Evolutionary conservation across 2,329 filamentous ascomycete genomes (phyloP), one percentile per base, ranked within the genome.

Genomic region (Aspergillus sp.): DNA sequence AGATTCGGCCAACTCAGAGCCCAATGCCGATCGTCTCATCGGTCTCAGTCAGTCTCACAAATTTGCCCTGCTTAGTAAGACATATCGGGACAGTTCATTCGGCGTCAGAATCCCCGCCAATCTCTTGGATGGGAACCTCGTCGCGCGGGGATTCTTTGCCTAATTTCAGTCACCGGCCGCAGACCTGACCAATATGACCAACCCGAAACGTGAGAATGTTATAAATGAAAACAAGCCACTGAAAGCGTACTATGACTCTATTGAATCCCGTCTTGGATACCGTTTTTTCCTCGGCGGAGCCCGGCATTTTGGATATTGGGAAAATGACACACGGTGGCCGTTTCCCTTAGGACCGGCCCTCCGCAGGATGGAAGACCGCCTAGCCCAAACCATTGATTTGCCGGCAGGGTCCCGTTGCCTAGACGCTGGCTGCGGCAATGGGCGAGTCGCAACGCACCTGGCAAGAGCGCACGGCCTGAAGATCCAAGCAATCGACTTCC

Each of bases 261-360:
- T 80, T 24, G 79, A 82, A 57, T 72, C 71, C 3, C 62, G 69
- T 13, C 49, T 75, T 45, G 70, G 72, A 22, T 75, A 74, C 55
- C 60, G 68, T 42, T 56, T 74, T 1, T 24, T 75, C n/a, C 61
- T 84, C 0, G 79, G 81, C 9, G 78, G 76, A 36, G 80, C 78
- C 2, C 73, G 79, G 3, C 81, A 84, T 64, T 83, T 80, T 61
- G 80, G 80, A 3, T 80, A 75, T 63, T 84, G 77, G 64, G 70
- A 75, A n/a, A 62, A 68, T 36, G 78, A 75, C 56, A 77, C 76
- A 9, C 72, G 74, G 55, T 82, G 73, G 71, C 80, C 81, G 0
- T 81, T 84, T 55, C 80, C 81, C 1, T 65, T 83, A 12, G 64
- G 66, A 13, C 65, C 57, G 11, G 70, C 76, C 3, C 71, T 81